phyloP scores from a whole-genome alignment of 805 yeast genomes.

The Torulaspora delbrueckii region DNA sequence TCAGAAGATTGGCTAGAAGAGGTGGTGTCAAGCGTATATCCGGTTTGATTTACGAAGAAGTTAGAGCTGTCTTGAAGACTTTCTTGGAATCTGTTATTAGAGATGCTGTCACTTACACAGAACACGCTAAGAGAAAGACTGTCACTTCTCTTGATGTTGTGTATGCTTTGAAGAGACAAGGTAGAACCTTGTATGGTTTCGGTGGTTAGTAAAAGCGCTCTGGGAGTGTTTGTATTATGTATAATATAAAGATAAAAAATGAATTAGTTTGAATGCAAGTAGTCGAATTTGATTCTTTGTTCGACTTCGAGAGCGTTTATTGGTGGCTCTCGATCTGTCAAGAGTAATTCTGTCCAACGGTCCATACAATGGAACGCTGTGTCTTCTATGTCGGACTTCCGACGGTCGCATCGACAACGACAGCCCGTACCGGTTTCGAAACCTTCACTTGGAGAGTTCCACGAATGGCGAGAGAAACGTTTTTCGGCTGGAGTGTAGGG shows the following conservation, averaged over 20 bases:
- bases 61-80: conserved; percentile 92
- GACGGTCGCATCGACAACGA: conserved; percentile 71
- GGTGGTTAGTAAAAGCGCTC: conserved; percentile 67
- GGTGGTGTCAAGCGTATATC: conserved; percentile 99
- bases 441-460: conserved; percentile 34
- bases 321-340: conserved; percentile 1
- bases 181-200: conserved; percentile 99
- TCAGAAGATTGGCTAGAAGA: conserved; percentile 99
- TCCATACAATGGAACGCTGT: conserved; percentile 47
- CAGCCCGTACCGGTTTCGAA: conserved; percentile 65
- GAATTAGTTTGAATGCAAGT: conserved; percentile 2
- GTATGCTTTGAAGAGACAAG: conserved; percentile 99
- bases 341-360: conserved; percentile 42
- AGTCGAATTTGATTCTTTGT: conserved; percentile 4
- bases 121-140: conserved; percentile 99
- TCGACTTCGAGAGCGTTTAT: conserved; percentile 10
- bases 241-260: neutral
- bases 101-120: conserved; percentile 99
- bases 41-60: conserved; percentile 97
- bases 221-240: conserved; percentile 4
- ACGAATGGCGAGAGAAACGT: conserved; percentile 20
- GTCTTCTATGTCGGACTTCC: conserved; percentile 53
- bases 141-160: conserved; percentile 98
- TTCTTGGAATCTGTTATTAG: conserved; percentile 96
- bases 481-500: conserved; percentile 37